Percentiles rank a stretch among this genome's conserved stretches.
phyloP scores from a whole-genome alignment of 306 rosid species.

The Prunus campanulata region DNA sequence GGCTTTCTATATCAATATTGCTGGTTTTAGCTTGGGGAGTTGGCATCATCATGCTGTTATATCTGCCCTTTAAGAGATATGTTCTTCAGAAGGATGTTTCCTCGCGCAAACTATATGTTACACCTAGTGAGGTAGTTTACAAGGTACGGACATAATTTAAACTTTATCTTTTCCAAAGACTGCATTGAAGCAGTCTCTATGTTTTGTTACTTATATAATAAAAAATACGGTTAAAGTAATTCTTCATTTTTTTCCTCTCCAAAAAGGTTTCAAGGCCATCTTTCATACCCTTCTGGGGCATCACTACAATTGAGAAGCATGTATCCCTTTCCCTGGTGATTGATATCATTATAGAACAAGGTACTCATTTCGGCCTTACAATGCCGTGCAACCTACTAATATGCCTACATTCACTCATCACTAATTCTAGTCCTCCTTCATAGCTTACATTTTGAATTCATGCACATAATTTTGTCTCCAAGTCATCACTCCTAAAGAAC shows the following conservation, averaged over 20 bases:
- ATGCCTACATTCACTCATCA: background rate
- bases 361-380: conserved; percentile 26
- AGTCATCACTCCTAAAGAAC: background rate
- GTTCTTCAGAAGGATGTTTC: conserved; percentile 72
- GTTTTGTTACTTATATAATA: conserved; percentile 1
- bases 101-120: conserved; percentile 75
- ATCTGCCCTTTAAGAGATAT: conserved; percentile 73
- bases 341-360: conserved; percentile 88
- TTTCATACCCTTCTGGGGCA: conserved; percentile 74
- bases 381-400: background rate
- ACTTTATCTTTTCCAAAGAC: background rate
- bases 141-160: conserved; percentile 44
- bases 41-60: conserved; percentile 82
- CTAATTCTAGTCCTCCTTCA: background rate
- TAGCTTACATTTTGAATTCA: background rate
- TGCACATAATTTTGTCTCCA: background rate
- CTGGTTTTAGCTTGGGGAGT: conserved; percentile 92
- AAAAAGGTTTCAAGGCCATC: conserved; percentile 89
- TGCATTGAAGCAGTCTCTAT: background rate
- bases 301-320: conserved; percentile 56
- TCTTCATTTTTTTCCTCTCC: background rate
- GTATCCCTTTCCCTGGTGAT: conserved; percentile 74
- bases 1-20: conserved; percentile 79
- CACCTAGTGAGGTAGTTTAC: conserved; percentile 71
- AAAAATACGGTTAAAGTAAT: background rate